Percentiles rank a stretch among this genome's conserved stretches.
Evolutionary conservation across 2,329 filamentous ascomycete species (phyloP).

Genomic region (Fusarium sp.): DNA sequence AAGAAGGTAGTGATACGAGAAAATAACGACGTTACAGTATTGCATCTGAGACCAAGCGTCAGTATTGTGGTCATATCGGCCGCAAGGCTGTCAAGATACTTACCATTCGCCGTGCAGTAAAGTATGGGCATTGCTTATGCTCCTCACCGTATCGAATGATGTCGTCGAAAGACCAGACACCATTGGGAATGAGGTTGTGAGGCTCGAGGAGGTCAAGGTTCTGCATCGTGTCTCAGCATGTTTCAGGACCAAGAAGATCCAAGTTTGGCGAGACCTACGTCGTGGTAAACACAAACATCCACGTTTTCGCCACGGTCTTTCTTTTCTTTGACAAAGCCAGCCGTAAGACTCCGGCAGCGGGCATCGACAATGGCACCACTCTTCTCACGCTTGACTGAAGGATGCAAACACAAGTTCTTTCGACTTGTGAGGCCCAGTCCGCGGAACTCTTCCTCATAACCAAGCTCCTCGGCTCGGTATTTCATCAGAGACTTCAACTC

Average conservation of each 20-base stretch:
- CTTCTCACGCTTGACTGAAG: constrained; percentile 95
- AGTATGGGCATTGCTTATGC: constrained; percentile 97
- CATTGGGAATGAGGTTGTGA: constrained; percentile 92
- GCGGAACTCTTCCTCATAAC: constrained; percentile 90
- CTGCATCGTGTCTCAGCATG: constrained; percentile 55
- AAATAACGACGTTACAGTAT: constrained; percentile 99
- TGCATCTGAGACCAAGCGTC: constrained; percentile 76
- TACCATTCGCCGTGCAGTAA: constrained; percentile 94
- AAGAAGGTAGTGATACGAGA: constrained; percentile 97
- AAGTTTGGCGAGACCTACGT: constrained; percentile 66
- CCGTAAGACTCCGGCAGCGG: constrained; percentile 94
- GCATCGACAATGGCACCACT: constrained; percentile 94
- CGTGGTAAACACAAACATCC: constrained; percentile 94
- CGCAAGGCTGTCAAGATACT: constrained; percentile 35
- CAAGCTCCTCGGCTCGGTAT: constrained; percentile 90
- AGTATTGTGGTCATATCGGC: not conserved
- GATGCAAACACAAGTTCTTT: constrained; percentile 97
- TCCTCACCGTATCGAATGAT: constrained; percentile 91
- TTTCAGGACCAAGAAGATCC: not conserved
- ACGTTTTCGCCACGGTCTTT: constrained; percentile 96
- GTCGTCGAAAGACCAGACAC: constrained; percentile 94
- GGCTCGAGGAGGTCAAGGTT: constrained; percentile 96
- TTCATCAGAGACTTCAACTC: constrained; percentile 96
- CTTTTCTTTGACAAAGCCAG: constrained; percentile 97
- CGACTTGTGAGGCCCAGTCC: constrained; percentile 93